Evolutionary conservation across 169 alveolate species (phyloP).

Genomic region (Plasmodium ovale): DNA sequence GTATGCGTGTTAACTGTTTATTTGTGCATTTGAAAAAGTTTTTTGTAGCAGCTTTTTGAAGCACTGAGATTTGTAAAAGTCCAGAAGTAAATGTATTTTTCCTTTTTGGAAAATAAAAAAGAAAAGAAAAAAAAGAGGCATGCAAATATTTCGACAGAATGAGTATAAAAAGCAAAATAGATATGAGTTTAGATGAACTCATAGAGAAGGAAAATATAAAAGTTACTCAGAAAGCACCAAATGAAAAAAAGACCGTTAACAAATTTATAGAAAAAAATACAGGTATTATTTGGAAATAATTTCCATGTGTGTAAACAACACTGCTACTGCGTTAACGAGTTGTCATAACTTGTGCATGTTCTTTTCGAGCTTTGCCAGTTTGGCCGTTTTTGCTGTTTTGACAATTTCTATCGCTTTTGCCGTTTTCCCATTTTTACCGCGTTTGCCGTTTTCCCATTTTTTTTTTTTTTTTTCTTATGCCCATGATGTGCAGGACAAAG

Average conservation of each 20-base stretch:
- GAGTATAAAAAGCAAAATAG: constrained; percentile 66
- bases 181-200: constrained; percentile 75
- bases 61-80: too few relatives aligned
- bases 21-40: too few relatives aligned
- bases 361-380: too few relatives aligned
- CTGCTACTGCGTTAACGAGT: too few relatives aligned
- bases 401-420: too few relatives aligned
- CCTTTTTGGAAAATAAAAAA: neutral
- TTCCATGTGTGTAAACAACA: too few relatives aligned
- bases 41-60: too few relatives aligned
- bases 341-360: too few relatives aligned
- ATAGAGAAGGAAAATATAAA: constrained; percentile 67
- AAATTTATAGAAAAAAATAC: constrained; percentile 50
- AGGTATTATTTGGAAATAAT: neutral
- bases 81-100: too few relatives aligned
- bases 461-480: neutral
- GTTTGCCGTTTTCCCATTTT: neutral
- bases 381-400: too few relatives aligned
- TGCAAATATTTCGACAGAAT: constrained; percentile 36
- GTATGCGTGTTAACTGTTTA: too few relatives aligned
- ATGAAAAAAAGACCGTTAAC: constrained; percentile 38
- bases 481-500: constrained; percentile 40
- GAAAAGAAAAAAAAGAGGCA: constrained; percentile 1
- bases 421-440: neutral
- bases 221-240: constrained; percentile 18